A percentile compares a stretch with the other conserved stretches of the same genome.
These are phyloP conservation scores for Cladophialophora yegresii DNA, from an alignment of 2,329 filamentous ascomycete genomes.

Conservation along the genomic window DNA sequence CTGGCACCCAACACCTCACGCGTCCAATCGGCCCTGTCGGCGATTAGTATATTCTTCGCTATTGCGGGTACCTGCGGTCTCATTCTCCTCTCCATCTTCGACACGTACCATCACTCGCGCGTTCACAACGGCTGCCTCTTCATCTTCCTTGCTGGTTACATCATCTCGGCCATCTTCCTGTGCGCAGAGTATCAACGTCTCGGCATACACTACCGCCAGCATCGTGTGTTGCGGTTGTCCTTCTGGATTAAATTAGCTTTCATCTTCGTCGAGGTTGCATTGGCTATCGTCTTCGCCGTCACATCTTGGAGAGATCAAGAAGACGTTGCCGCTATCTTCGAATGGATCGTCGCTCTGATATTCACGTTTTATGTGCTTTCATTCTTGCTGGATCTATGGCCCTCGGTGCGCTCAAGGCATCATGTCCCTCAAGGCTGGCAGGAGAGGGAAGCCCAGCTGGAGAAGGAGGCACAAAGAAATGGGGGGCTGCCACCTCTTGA, in stretches of 20 bases:
- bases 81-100: conserved; percentile 81
- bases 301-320: conserved; percentile 48
- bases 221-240: conserved; percentile 70
- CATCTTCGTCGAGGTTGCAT: conserved; percentile 73
- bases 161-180: conserved; percentile 81
- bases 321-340: conserved; percentile 74
- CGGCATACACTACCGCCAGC: conserved; percentile 71
- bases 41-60: conserved; percentile 56
- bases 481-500: background rate
- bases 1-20: conserved; percentile 70
- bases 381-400: conserved; percentile 84
- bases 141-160: conserved; percentile 82
- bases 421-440: conserved; percentile 46
- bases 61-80: conserved; percentile 75
- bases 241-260: conserved; percentile 89
- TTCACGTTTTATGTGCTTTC: conserved; percentile 68
- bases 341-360: conserved; percentile 58
- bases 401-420: conserved; percentile 66
- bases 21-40: conserved; percentile 32
- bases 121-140: conserved; percentile 76
- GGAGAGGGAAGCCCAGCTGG: conserved; percentile 13
- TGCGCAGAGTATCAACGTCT: conserved; percentile 86
- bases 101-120: conserved; percentile 67
- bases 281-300: conserved; percentile 67
- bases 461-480: conserved; percentile 18